phyloP scores from a whole-genome alignment of 2,329 filamentous ascomycete genomes.

The Beauveria brongniartii region DNA sequence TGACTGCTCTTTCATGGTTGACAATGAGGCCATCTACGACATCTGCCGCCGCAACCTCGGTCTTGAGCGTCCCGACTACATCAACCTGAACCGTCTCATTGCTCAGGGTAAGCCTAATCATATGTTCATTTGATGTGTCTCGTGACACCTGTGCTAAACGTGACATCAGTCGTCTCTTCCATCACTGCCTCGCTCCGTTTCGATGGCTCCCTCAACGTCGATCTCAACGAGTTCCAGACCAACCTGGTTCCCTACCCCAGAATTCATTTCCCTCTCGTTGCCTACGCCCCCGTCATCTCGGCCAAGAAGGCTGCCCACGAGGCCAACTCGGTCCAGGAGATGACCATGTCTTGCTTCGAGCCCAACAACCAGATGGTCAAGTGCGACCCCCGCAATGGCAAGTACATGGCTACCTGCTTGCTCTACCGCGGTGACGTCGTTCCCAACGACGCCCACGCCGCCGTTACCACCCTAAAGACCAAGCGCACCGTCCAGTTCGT shows the following conservation, averaged over 20 bases:
- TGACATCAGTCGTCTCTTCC: conserved; percentile 74
- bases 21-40: conserved; percentile 99
- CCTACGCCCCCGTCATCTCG: conserved; percentile 90
- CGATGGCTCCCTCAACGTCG: conserved; percentile 97
- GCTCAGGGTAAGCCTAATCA: conserved; percentile 64
- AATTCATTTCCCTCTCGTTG: conserved; percentile 98
- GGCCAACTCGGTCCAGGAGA: conserved; percentile 96
- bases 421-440: conserved; percentile 98
- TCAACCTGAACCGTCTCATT: conserved; percentile 98
- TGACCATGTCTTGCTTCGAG: conserved; percentile 99
- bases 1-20: conserved; percentile 99
- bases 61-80: conserved; percentile 94
- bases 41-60: conserved; percentile 97
- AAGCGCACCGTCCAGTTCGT: conserved; percentile 99
- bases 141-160: conserved; percentile 17
- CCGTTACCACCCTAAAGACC: conserved; percentile 95
- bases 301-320: conserved; percentile 94
- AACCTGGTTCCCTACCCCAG: conserved; percentile 98
- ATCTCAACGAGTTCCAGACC: conserved; percentile 99
- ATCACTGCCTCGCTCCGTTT: conserved; percentile 98
- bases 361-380: conserved; percentile 99
- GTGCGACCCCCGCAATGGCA: conserved; percentile 96
- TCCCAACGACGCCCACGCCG: conserved; percentile 86
- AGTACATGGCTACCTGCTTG: conserved; percentile 99
- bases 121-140: not conserved